Percentiles rank a stretch among this genome's conserved stretches.
These are phyloP conservation scores for Leccinum broughii DNA, from an alignment of 768 basidiomycete genomes.

Conservation along the genomic window DNA sequence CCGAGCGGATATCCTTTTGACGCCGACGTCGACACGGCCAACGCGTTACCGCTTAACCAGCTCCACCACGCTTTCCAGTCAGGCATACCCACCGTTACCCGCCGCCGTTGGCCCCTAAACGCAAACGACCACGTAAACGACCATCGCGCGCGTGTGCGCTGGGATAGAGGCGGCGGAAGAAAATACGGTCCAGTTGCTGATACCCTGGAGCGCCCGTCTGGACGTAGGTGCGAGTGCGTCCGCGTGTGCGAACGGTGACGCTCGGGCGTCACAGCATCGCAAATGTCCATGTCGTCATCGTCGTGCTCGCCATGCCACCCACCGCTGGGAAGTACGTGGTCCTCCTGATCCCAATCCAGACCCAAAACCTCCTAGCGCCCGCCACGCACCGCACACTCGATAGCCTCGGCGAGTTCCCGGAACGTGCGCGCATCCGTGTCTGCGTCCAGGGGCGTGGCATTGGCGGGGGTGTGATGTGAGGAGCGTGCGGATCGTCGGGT, in stretches of 20 bases:
- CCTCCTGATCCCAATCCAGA: slow-evolving; percentile 57
- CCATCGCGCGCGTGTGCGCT: slow-evolving; percentile 21
- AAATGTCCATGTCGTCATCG: slow-evolving; percentile 4
- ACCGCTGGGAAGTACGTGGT: slow-evolving; percentile 29
- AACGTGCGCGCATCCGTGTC: slow-evolving; percentile 46
- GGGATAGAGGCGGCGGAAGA: slow-evolving; percentile 38
- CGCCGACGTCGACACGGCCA: slow-evolving; percentile 2
- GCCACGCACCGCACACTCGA: slow-evolving; percentile 66
- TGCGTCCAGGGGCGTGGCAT: slow-evolving; percentile 39
- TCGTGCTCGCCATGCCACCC: slow-evolving; percentile 35
- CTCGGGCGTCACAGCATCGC: background rate
- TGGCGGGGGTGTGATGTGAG: slow-evolving; percentile 51
- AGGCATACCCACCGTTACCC: slow-evolving; percentile 50
- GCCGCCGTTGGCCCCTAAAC: slow-evolving; percentile 53
- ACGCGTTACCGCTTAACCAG: slow-evolving; percentile 3
- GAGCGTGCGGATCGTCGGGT: slow-evolving; percentile 53
- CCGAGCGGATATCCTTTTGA: slow-evolving; percentile 3
- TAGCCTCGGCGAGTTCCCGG: slow-evolving; percentile 61
- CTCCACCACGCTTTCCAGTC: slow-evolving; percentile 25
- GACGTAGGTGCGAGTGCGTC: background rate
- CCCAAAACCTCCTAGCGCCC: slow-evolving; percentile 51
- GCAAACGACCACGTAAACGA: slow-evolving; percentile 55
- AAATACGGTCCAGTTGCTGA: slow-evolving; percentile 30
- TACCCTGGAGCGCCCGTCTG: background rate
- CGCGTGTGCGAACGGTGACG: slow-evolving; percentile 1